Evolutionary conservation across 1,139 yeast genomes (phyloP).

Genomic region (Zygosaccharomyces sapae): DNA sequence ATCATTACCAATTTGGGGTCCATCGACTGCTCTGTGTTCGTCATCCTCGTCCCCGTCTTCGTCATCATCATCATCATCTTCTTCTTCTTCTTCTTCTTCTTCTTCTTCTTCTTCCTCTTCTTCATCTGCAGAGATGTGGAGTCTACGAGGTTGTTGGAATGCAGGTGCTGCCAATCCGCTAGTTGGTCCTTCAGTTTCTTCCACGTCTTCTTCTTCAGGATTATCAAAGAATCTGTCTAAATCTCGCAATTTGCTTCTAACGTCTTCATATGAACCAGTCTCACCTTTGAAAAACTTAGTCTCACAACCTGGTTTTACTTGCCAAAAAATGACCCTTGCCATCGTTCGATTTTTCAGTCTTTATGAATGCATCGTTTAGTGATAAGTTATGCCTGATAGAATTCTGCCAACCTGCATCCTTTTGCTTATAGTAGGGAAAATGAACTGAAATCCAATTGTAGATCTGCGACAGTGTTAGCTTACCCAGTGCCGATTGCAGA

Average conservation of each 20-base stretch:
- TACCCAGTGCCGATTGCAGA: constrained; percentile 71
- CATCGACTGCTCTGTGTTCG: not conserved
- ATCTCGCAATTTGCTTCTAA: constrained; percentile 23
- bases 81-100: not conserved
- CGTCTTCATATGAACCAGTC: constrained; percentile 24
- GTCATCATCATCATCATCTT: not conserved
- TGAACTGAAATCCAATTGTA: constrained; percentile 93
- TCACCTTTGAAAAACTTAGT: constrained; percentile 66
- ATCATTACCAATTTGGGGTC: not conserved
- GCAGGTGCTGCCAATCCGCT: constrained; percentile 1
- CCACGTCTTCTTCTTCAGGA: not conserved
- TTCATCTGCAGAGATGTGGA: not conserved
- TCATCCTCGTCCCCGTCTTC: not conserved
- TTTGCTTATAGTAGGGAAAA: constrained; percentile 74
- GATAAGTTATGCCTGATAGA: constrained; percentile 84
- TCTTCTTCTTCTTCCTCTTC: not conserved
- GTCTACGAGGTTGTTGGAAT: not conserved
- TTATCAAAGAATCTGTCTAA: constrained; percentile 16
- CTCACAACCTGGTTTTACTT: constrained; percentile 78
- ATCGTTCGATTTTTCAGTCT: constrained; percentile 87
- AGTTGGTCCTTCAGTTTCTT: not conserved
- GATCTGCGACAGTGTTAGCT: constrained; percentile 83
- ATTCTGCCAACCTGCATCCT: constrained; percentile 93
- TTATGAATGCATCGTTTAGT: constrained; percentile 79
- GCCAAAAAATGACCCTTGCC: constrained; percentile 99